These are phyloP conservation scores for Podila epicladia DNA, from an alignment of 192 early-diverging fungal genomes.

Conservation along the genomic window DNA sequence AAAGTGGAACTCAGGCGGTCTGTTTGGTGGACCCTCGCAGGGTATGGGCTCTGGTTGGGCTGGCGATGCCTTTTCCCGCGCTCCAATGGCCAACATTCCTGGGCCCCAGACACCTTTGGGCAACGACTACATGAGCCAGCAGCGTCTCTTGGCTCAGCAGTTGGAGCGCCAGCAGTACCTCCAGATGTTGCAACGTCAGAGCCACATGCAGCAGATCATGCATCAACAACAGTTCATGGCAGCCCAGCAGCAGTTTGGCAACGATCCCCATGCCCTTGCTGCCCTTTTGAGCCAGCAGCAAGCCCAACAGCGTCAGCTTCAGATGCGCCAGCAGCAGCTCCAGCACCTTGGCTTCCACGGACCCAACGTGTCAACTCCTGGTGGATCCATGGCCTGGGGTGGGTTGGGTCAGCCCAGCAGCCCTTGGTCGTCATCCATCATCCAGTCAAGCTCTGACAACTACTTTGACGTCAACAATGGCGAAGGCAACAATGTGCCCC, in stretches of 20 bases:
- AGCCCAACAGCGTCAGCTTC: constrained; percentile 44
- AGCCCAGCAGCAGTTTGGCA: constrained; percentile 44
- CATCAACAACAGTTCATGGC: constrained; percentile 52
- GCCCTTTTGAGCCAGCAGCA: constrained; percentile 34
- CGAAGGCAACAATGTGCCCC: constrained; percentile 20
- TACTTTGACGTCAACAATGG: constrained; percentile 36
- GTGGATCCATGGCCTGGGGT: constrained; percentile 44
- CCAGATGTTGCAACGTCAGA: constrained; percentile 38
- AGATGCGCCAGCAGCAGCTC: constrained; percentile 40
- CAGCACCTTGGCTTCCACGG: constrained; percentile 29
- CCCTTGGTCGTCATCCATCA: constrained; percentile 44
- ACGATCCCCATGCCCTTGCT: constrained; percentile 43
- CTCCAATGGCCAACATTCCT: constrained; percentile 18
- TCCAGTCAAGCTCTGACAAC: constrained; percentile 37
- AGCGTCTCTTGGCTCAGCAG: constrained; percentile 47
- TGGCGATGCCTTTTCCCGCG: constrained; percentile 32
- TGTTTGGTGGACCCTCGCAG: neutral
- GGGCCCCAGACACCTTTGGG: constrained; percentile 31
- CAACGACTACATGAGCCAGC: constrained; percentile 31
- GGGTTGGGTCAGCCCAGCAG: constrained; percentile 40
- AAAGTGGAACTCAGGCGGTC: constrained; percentile 19
- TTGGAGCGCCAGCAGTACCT: constrained; percentile 53
- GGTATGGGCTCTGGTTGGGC: constrained; percentile 17
- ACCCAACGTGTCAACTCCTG: constrained; percentile 25
- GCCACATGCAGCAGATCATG: constrained; percentile 47